Evolutionary conservation across 2,329 filamentous ascomycete species (phyloP).

Genomic region (Epichloe glyceriae): DNA sequence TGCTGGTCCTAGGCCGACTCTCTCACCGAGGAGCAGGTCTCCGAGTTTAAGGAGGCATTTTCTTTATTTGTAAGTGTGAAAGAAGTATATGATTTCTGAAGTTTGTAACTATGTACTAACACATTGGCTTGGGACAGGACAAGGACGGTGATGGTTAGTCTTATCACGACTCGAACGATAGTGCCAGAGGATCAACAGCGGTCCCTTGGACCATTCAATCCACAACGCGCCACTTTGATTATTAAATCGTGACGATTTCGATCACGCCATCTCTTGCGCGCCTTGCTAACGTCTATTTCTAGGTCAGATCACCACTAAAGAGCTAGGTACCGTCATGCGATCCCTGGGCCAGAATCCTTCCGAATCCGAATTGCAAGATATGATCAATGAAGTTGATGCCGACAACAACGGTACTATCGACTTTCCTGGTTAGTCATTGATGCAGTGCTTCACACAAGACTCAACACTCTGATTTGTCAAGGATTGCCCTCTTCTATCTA

Average conservation of each 20-base stretch:
- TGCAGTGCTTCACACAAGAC: not conserved
- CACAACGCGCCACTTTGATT: not conserved
- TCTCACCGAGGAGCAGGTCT: slow-evolving; percentile 99
- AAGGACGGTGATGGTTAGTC: slow-evolving; percentile 83
- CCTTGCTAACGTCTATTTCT: slow-evolving; percentile 5
- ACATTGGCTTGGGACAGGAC: slow-evolving; percentile 42
- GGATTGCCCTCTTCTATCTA: not conserved
- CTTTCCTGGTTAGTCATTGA: slow-evolving; percentile 57
- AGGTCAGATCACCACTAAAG: slow-evolving; percentile 90
- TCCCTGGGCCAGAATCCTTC: slow-evolving; percentile 82
- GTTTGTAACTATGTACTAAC: slow-evolving; percentile 1
- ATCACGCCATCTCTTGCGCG: not conserved
- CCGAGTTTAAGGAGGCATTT: slow-evolving; percentile 99
- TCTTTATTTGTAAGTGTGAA: slow-evolving; percentile 83
- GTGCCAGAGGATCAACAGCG: not conserved
- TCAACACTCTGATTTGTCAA: not conserved
- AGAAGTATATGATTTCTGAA: not conserved
- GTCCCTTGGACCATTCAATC: not conserved
- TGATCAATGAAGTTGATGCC: slow-evolving; percentile 89
- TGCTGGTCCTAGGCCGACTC: slow-evolving; percentile 64
- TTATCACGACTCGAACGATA: no score
- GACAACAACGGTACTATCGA: slow-evolving; percentile 91
- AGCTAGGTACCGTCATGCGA: slow-evolving; percentile 82
- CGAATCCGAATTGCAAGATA: slow-evolving; percentile 80
- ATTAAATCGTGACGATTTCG: not conserved